Conservation (phyloP, 176 grass and related monocot species). For the Hordeum marinum region DNA sequence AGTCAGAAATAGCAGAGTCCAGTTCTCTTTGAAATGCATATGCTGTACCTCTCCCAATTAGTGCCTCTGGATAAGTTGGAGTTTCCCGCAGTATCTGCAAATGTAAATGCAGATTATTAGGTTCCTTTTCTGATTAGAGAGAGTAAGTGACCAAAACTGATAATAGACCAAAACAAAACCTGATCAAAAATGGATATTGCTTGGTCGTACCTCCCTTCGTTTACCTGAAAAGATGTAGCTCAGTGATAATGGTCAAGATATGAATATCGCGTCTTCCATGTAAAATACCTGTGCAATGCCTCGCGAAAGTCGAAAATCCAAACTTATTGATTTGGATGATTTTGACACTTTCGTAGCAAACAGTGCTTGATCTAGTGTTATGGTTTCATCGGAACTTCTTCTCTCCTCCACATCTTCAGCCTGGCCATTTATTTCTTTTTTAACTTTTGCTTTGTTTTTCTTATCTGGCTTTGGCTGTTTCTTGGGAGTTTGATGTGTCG, state of each 20-base stretch:
- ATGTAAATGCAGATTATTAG: conserved; percentile 17
- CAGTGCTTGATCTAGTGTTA: conserved; percentile 49
- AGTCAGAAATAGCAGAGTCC: conserved; percentile 95
- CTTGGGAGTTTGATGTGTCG: conserved; percentile 22
- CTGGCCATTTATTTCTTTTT: conserved; percentile 33
- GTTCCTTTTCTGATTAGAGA: conserved; percentile 15
- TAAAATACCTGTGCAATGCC: conserved; percentile 87
- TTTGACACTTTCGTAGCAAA: conserved; percentile 78
- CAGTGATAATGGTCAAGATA: background rate
- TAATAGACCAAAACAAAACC: conserved; percentile 53
- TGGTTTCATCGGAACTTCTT: conserved; percentile 30
- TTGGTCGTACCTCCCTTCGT: conserved; percentile 95
- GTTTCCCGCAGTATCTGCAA: conserved; percentile 87
- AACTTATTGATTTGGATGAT: conserved; percentile 88
- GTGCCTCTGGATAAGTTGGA: conserved; percentile 92
- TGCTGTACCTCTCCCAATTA: conserved; percentile 98
- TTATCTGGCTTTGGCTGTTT: conserved; percentile 23
- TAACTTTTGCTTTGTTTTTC: conserved; percentile 53
- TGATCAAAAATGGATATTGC: conserved; percentile 97
- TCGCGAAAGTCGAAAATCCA: conserved; percentile 92
- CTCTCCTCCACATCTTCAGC: conserved; percentile 4
- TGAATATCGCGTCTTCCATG: conserved; percentile 16
- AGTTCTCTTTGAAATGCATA: conserved; percentile 98
- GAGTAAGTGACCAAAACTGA: conserved; percentile 6
- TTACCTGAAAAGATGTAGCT: conserved; percentile 68